Conservation (phyloP, 2,329 filamentous ascomycete species). For the Hymenoscyphus occultus region DNA sequence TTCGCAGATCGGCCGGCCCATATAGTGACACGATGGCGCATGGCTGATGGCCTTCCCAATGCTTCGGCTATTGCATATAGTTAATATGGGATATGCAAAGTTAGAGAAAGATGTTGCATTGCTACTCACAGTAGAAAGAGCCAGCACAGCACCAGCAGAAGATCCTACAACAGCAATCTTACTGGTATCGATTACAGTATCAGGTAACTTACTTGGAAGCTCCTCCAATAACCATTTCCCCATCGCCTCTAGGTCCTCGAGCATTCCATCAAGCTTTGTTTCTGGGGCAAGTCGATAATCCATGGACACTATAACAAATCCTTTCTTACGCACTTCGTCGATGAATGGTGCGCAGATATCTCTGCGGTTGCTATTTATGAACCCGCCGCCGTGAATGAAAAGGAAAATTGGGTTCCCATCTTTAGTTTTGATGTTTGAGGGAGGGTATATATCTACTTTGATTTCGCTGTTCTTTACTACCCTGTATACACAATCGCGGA, state of each 20-base stretch:
- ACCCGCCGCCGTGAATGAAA: too few relatives aligned
- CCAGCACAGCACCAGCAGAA: neutral
- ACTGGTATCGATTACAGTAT: neutral
- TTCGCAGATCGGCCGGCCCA: neutral
- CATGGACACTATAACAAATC: too few relatives aligned
- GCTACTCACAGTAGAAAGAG: neutral
- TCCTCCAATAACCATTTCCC: neutral
- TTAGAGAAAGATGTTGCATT: too few relatives aligned
- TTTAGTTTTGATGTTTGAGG: too few relatives aligned
- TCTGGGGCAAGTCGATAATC: too few relatives aligned
- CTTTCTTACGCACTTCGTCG: too few relatives aligned
- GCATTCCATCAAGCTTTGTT: neutral
- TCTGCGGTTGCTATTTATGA: too few relatives aligned
- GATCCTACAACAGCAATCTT: neutral
- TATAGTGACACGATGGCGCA: neutral
- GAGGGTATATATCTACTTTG: too few relatives aligned
- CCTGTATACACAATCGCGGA: too few relatives aligned
- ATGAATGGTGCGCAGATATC: too few relatives aligned
- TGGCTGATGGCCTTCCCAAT: neutral
- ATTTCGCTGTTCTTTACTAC: too few relatives aligned
- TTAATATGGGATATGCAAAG: neutral
- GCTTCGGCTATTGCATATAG: neutral
- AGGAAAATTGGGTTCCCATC: too few relatives aligned
- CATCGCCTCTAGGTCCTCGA: neutral
- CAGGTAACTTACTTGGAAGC: neutral